Evolutionary conservation across 495 filamentous ascomycete genomes (phyloP).

Genomic region (Aspergillus mulundensis): DNA sequence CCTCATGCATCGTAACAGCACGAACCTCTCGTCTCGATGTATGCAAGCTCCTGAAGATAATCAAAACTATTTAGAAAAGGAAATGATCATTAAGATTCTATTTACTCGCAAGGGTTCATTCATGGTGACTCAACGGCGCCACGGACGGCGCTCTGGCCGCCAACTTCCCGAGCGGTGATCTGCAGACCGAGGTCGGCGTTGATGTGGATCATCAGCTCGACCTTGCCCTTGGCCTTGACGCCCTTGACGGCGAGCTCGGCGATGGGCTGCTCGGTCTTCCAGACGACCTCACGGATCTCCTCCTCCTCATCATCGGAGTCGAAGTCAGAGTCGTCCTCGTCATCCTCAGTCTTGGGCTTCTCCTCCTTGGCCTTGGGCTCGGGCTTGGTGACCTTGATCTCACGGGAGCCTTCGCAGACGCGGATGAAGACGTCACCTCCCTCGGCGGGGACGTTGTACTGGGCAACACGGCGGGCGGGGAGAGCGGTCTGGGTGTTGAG

Average conservation of each 20-base stretch:
- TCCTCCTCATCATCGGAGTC: conserved; percentile 67
- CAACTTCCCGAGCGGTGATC: conserved; percentile 78
- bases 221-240: conserved; percentile 82
- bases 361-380: conserved; percentile 71
- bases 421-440: conserved; percentile 85
- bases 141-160: conserved; percentile 78
- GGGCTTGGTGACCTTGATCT: conserved; percentile 87
- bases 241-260: conserved; percentile 81
- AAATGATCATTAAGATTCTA: conserved; percentile 25
- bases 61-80: conserved; percentile 3
- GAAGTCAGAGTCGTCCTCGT: conserved; percentile 63
- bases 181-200: conserved; percentile 70
- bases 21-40: neutral
- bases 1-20: conserved; percentile 2
- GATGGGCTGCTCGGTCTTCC: conserved; percentile 79
- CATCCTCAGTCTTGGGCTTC: conserved; percentile 52
- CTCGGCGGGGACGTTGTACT: conserved; percentile 65
- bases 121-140: conserved; percentile 56
- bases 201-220: conserved; percentile 90
- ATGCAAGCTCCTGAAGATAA: conserved; percentile 7
- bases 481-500: conserved; percentile 83
- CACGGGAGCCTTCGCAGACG: conserved; percentile 76
- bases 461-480: conserved; percentile 76
- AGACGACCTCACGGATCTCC: conserved; percentile 79
- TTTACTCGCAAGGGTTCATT: neutral